Evolutionary conservation across 495 filamentous ascomycete species (phyloP).

Genomic region (Tuber aestivum): DNA sequence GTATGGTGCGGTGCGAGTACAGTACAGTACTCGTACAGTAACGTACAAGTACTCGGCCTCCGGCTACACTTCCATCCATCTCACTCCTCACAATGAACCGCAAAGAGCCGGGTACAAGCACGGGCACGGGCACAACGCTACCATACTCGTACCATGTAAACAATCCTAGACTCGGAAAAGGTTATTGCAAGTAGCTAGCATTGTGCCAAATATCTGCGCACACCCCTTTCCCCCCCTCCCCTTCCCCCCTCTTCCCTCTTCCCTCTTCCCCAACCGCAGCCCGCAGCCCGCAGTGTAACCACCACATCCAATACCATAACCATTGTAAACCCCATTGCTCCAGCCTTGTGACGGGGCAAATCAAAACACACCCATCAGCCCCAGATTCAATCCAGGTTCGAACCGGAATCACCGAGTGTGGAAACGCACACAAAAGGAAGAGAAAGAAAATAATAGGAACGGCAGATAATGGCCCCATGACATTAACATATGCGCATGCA

Average conservation of each 20-base stretch:
- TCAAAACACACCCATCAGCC: background rate
- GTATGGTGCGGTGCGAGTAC: too few relatives aligned
- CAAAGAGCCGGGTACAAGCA: too few relatives aligned
- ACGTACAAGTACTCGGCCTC: too few relatives aligned
- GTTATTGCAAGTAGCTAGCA: too few relatives aligned
- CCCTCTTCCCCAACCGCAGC: background rate
- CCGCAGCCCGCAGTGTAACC: background rate
- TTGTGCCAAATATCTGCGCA: background rate
- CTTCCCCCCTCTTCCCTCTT: too few relatives aligned
- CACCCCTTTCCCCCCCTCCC: background rate
- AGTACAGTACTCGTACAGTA: too few relatives aligned
- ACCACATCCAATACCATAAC: background rate
- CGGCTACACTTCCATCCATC: background rate
- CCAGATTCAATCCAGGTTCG: background rate
- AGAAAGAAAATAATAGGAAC: background rate
- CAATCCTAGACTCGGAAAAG: too few relatives aligned
- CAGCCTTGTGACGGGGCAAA: conserved; percentile 2
- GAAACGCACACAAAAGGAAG: background rate
- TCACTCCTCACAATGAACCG: too few relatives aligned
- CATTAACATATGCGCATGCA: background rate
- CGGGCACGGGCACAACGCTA: background rate
- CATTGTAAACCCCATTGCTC: background rate
- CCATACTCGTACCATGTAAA: background rate
- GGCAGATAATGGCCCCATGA: background rate
- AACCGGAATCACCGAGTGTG: background rate